phyloP scores from a whole-genome alignment of 2,329 filamentous ascomycete genomes.

The Emmonsia crescens region DNA sequence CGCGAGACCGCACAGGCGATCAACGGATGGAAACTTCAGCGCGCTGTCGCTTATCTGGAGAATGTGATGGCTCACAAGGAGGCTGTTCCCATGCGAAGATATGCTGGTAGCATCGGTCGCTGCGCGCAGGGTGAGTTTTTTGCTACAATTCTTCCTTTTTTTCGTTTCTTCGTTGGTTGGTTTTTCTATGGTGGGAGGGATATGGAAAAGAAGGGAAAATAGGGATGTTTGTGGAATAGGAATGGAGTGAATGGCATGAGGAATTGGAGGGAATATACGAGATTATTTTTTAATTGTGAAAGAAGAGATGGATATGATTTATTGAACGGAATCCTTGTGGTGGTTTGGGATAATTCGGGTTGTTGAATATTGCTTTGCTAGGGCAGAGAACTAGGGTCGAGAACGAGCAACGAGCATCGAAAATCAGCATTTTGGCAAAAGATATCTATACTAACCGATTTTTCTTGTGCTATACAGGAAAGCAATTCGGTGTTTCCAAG shows the following conservation, averaged over 20 bases:
- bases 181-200: constrained; percentile 5
- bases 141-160: background rate
- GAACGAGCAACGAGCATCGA: background rate
- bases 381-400: background rate
- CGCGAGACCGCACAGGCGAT: constrained; percentile 98
- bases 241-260: background rate
- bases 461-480: constrained; percentile 51
- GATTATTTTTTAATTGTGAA: background rate
- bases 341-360: background rate
- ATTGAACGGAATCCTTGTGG: background rate
- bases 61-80: constrained; percentile 96
- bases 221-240: background rate
- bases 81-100: constrained; percentile 96
- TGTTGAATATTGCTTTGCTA: too few species aligned
- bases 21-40: constrained; percentile 97
- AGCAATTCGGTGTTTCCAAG: constrained; percentile 95
- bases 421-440: background rate
- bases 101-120: constrained; percentile 89
- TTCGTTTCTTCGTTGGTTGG: background rate
- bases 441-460: constrained; percentile 14
- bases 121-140: constrained; percentile 83
- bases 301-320: background rate
- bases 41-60: constrained; percentile 92
- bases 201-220: constrained; percentile 7
- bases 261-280: background rate